Evolutionary conservation across 1,284 basidiomycete genomes (phyloP).

Genomic region (Mycocalia duriaeana): DNA sequence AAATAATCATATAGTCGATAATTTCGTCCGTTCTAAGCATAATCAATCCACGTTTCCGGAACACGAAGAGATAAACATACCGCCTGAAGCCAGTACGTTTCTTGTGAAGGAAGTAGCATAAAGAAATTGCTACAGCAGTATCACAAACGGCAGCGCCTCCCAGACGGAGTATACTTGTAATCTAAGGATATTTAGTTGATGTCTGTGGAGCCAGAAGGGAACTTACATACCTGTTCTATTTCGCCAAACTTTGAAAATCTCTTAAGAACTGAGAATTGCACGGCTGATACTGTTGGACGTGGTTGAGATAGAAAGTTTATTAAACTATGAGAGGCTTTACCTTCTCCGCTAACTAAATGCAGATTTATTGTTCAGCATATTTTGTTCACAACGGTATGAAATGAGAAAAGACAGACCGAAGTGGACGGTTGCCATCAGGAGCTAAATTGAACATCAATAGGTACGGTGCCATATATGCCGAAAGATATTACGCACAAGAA

Average conservation of each 20-base stretch:
- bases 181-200: slow-evolving; percentile 10
- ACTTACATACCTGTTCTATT: no score
- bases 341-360: slow-evolving; percentile 23
- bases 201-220: no score
- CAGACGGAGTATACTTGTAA: slow-evolving; percentile 24
- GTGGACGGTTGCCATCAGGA: slow-evolving; percentile 21
- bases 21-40: slow-evolving; percentile 23
- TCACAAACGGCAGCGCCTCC: slow-evolving; percentile 26
- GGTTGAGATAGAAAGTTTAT: neutral
- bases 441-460: slow-evolving; percentile 9
- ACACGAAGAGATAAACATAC: slow-evolving; percentile 9
- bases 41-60: neutral
- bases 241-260: slow-evolving; percentile 16
- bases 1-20: slow-evolving; percentile 27
- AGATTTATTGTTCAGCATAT: neutral
- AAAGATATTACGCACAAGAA: slow-evolving; percentile 12
- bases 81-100: slow-evolving; percentile 27
- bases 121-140: slow-evolving; percentile 24
- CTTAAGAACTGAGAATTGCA: slow-evolving; percentile 21
- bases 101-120: slow-evolving; percentile 25
- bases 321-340: slow-evolving; percentile 8
- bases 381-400: neutral
- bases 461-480: no score
- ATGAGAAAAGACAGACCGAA: slow-evolving; percentile 16
- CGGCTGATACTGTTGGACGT: slow-evolving; percentile 20